Evolutionary conservation across 1,284 basidiomycete species (phyloP).

Genomic region (Marasmius oreades): DNA sequence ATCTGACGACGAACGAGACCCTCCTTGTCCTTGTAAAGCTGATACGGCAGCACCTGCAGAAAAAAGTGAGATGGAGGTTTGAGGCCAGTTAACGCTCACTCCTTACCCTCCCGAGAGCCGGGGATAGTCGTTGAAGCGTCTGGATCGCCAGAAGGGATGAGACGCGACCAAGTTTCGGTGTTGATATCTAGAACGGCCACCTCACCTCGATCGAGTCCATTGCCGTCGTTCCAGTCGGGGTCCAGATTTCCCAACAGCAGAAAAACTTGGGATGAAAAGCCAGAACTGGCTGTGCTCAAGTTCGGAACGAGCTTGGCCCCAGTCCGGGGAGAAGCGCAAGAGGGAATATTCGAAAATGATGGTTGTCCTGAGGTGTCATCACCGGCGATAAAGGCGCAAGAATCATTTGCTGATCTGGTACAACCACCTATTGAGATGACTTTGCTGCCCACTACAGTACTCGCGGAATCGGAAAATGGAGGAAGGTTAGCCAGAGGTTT

Average conservation of each 20-base stretch:
- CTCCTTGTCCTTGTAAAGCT: slow-evolving; percentile 47
- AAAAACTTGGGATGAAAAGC: slow-evolving; percentile 62
- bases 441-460: slow-evolving; percentile 50
- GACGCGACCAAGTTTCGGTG: slow-evolving; percentile 66
- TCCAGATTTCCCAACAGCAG: slow-evolving; percentile 66
- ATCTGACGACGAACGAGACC: slow-evolving; percentile 51
- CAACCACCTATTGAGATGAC: slow-evolving; percentile 64
- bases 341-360: slow-evolving; percentile 23
- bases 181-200: slow-evolving; percentile 56
- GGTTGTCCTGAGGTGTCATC: background rate
- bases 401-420: slow-evolving; percentile 36
- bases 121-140: slow-evolving; percentile 47
- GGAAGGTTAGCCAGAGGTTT: slow-evolving; percentile 37
- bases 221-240: slow-evolving; percentile 62
- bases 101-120: slow-evolving; percentile 58
- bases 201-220: slow-evolving; percentile 33
- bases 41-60: slow-evolving; percentile 49
- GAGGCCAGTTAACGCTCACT: background rate
- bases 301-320: slow-evolving; percentile 61
- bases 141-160: slow-evolving; percentile 73
- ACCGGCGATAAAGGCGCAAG: slow-evolving; percentile 41
- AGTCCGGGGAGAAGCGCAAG: slow-evolving; percentile 70
- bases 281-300: slow-evolving; percentile 48
- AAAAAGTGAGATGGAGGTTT: background rate
- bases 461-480: slow-evolving; percentile 43